Percentiles rank a stretch among this genome's conserved stretches.
phyloP scores from a whole-genome alignment of 106 monocot species.

The Phalaenopsis aphrodite region DNA sequence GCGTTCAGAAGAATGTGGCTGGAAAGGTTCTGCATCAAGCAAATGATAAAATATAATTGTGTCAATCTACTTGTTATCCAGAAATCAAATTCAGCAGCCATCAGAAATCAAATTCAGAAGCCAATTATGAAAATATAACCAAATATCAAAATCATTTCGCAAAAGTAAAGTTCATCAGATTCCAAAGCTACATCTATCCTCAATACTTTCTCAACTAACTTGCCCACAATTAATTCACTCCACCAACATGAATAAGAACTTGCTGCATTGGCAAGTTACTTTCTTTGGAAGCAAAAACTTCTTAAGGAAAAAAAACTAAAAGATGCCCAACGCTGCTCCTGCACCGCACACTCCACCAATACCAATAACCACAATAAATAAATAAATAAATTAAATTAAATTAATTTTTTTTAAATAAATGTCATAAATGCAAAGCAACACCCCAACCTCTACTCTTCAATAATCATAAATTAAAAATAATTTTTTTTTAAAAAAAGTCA shows the following conservation, averaged over 20 bases:
- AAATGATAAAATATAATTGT: conserved; percentile 31
- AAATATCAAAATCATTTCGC: no score
- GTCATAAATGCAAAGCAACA: not conserved
- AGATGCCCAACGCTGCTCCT: not conserved
- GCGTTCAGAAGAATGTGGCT: conserved; percentile 66
- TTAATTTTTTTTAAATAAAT: not conserved
- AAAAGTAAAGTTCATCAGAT: not conserved
- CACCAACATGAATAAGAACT: not conserved
- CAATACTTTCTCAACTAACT: conserved; percentile 1
- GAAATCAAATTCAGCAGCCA: not conserved
- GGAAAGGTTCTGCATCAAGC: conserved; percentile 64
- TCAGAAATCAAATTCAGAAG: no score
- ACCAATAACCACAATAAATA: not conserved
- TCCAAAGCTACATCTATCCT: not conserved
- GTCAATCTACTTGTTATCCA: conserved; percentile 25
- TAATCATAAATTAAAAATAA: not conserved
- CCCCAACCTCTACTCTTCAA: not conserved
- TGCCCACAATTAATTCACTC: not conserved
- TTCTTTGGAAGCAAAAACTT: not conserved
- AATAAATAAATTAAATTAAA: no score
- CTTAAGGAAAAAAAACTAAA: not conserved
- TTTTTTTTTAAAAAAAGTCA: not conserved
- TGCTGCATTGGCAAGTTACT: conserved; percentile 3
- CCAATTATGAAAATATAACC: no score
- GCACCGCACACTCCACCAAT: not conserved